Percentiles rank a stretch among this genome's conserved stretches.
phyloP scores from a whole-genome alignment of 1,284 basidiomycete genomes.

The Fistulinella cinereoalba region DNA sequence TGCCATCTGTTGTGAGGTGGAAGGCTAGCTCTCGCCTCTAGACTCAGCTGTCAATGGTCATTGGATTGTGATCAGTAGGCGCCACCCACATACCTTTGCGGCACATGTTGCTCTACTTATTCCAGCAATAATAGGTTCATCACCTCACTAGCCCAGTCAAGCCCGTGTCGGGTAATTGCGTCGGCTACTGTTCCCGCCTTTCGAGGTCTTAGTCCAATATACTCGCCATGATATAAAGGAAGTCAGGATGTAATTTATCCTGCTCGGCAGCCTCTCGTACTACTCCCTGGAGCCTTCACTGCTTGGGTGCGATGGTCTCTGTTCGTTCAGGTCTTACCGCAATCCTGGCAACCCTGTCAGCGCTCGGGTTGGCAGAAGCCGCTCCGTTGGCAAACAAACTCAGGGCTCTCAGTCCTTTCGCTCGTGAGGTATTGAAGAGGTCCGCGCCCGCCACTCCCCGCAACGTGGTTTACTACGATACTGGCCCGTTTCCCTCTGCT shows the following conservation, averaged over 20 bases:
- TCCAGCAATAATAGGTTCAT: no score
- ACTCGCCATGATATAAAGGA: slow-evolving; percentile 22
- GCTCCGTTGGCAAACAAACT: slow-evolving; percentile 22
- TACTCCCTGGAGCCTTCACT: slow-evolving; percentile 3
- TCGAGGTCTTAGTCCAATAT: no score
- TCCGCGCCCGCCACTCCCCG: slow-evolving; percentile 46
- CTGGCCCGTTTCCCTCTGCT: slow-evolving; percentile 40
- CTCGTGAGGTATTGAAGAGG: slow-evolving; percentile 41
- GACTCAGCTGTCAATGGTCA: no score
- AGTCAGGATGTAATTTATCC: background rate
- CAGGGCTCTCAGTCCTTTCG: slow-evolving; percentile 18
- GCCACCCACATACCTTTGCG: no score
- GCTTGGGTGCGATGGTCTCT: slow-evolving; percentile 19
- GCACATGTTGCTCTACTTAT: no score
- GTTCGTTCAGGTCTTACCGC: slow-evolving; percentile 9
- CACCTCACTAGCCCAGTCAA: no score
- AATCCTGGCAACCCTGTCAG: slow-evolving; percentile 6
- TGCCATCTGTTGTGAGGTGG: no score
- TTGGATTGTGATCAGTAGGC: no score
- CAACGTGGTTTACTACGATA: slow-evolving; percentile 51
- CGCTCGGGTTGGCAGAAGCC: slow-evolving; percentile 13
- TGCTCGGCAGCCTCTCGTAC: background rate
- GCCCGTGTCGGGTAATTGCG: no score
- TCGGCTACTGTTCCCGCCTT: no score
- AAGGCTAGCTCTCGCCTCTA: no score